Percentiles rank a stretch among this genome's conserved stretches.
Evolutionary conservation across 2,329 filamentous ascomycete genomes (phyloP).

Genomic region (Didymella segeticola): DNA sequence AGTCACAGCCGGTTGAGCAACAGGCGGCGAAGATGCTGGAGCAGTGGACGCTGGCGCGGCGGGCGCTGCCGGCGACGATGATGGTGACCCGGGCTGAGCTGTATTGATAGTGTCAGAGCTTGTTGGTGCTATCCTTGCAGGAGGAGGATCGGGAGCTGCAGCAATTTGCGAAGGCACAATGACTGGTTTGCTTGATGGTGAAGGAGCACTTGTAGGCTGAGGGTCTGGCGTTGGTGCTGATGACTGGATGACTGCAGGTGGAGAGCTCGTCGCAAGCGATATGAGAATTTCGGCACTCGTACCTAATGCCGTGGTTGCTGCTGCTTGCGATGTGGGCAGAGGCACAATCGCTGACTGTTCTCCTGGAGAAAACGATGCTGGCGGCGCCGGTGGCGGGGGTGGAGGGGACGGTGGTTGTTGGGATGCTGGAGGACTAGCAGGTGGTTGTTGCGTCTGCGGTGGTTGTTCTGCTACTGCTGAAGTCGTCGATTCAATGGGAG

Average conservation of each 20-base stretch:
- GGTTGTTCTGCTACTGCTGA: slow-evolving; percentile 29
- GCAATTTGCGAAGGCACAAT: slow-evolving; percentile 18
- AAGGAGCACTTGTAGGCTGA: slow-evolving; percentile 5
- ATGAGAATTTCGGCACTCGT: slow-evolving; percentile 41
- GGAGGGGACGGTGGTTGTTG: slow-evolving; percentile 23
- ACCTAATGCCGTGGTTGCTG: slow-evolving; percentile 43
- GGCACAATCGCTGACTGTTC: slow-evolving; percentile 21
- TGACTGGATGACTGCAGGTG: slow-evolving; percentile 30
- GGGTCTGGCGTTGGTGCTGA: slow-evolving; percentile 26
- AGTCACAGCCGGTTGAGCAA: slow-evolving; percentile 10
- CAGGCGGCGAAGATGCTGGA: slow-evolving; percentile 2
- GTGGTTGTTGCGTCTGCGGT: slow-evolving; percentile 32
- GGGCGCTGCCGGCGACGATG: background rate
- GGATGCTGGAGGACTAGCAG: slow-evolving; percentile 20
- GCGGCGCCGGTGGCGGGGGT: slow-evolving; percentile 20
- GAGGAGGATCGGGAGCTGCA: slow-evolving; percentile 11
- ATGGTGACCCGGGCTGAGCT: slow-evolving; percentile 23
- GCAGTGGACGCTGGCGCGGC: background rate
- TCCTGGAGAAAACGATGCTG: slow-evolving; percentile 24
- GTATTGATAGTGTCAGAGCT: slow-evolving; percentile 39
- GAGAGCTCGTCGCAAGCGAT: slow-evolving; percentile 28
- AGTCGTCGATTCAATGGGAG: slow-evolving; percentile 28
- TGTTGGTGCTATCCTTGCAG: slow-evolving; percentile 31
- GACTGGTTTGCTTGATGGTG: slow-evolving; percentile 16
- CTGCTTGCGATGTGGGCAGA: slow-evolving; percentile 32